Evolutionary conservation across 352 stramenopile species (phyloP).

Genomic region (Globisporangium nunn): DNA sequence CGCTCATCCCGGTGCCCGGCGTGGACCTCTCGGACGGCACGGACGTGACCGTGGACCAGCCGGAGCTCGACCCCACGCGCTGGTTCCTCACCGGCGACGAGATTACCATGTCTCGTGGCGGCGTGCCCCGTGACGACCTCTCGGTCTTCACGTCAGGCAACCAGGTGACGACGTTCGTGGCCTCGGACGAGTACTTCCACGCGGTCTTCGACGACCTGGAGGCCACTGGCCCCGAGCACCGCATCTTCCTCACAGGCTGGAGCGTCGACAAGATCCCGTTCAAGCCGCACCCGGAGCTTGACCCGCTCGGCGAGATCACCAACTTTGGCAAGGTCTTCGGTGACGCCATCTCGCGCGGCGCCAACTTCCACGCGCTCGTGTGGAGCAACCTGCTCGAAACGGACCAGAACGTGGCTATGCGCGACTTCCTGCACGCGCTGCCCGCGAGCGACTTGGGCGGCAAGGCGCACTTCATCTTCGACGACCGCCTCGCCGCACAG

Average conservation of each 20-base stretch:
- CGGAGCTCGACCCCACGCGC: conserved; percentile 26
- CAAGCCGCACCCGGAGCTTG: conserved; percentile 20
- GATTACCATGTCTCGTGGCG: conserved; percentile 35
- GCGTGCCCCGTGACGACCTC: conserved; percentile 32
- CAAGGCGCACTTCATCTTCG: conserved; percentile 38
- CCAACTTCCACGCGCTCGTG: conserved; percentile 44
- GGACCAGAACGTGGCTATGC: conserved; percentile 42
- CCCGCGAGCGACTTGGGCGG: conserved; percentile 10
- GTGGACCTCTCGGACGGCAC: conserved; percentile 21
- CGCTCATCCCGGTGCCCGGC: conserved; percentile 12
- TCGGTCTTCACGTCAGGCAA: conserved; percentile 38
- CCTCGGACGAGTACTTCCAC: conserved; percentile 40
- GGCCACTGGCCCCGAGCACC: conserved; percentile 23
- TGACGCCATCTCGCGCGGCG: conserved; percentile 22
- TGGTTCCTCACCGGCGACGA: conserved; percentile 65
- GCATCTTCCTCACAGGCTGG: conserved; percentile 49
- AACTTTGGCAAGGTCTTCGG: conserved; percentile 26
- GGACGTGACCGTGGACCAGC: conserved; percentile 23
- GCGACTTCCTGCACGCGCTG: conserved; percentile 37
- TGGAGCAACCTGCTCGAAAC: conserved; percentile 61
- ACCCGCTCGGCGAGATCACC: conserved; percentile 13
- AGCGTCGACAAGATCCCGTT: conserved; percentile 50
- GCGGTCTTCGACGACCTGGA: conserved; percentile 40
- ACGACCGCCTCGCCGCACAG: conserved; percentile 27
- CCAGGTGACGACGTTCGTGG: conserved; percentile 31